These are phyloP conservation scores for Physaria fendleri DNA, from an alignment of 345 rosid species.

Conservation along the genomic window DNA sequence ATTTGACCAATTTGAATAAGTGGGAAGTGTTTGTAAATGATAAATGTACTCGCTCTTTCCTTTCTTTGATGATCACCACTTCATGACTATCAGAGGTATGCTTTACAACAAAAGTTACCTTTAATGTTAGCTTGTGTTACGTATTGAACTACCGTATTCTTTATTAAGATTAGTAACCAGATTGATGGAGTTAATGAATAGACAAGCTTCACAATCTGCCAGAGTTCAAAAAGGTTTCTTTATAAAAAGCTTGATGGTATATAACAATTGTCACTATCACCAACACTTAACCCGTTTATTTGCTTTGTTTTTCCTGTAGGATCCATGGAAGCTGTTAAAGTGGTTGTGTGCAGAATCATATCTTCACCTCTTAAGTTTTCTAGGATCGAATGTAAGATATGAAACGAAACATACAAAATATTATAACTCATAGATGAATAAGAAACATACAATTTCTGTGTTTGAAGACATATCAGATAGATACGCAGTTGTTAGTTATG, in stretches of 20 bases:
- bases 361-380: constrained; percentile 55
- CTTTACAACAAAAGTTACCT: not conserved
- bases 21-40: constrained; percentile 89
- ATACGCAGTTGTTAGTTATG: not conserved
- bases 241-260: not conserved
- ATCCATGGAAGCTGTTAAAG: constrained; percentile 52
- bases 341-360: constrained; percentile 35
- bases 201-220: constrained; percentile 92
- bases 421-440: constrained; percentile 45
- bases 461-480: not conserved
- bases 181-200: constrained; percentile 65
- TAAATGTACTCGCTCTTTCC: constrained; percentile 62
- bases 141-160: not conserved
- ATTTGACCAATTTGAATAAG: constrained; percentile 66
- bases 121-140: not conserved
- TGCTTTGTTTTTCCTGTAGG: constrained; percentile 37
- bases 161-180: constrained; percentile 64
- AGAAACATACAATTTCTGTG: not conserved
- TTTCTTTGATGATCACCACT: constrained; percentile 53
- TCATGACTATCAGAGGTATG: constrained; percentile 79
- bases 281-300: not conserved
- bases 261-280: not conserved
- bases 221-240: constrained; percentile 72
- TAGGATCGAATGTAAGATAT: constrained; percentile 71
- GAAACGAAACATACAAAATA: constrained; percentile 55